phyloP scores from a whole-genome alignment of 768 basidiomycete species.

The Boletus rubroflammeus region DNA sequence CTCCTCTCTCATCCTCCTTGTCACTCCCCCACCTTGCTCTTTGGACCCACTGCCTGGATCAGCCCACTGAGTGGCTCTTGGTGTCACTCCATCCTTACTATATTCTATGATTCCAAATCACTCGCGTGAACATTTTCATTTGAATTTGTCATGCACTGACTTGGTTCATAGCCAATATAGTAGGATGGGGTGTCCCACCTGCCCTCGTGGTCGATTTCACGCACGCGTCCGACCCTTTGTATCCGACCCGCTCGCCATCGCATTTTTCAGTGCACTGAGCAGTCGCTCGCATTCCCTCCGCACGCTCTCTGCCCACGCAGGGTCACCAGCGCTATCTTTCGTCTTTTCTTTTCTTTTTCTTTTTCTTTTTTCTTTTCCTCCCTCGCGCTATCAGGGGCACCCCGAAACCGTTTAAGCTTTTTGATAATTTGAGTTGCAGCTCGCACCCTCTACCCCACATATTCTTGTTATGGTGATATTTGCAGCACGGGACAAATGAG shows the following conservation, averaged over 20 bases:
- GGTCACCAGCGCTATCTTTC: neutral
- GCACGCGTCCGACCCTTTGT: neutral
- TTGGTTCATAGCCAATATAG: conserved; percentile 64
- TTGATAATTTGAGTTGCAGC: conserved; percentile 22
- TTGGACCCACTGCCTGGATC: conserved; percentile 12
- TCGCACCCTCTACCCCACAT: conserved; percentile 17
- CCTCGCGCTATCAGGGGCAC: neutral
- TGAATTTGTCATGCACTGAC: conserved; percentile 32
- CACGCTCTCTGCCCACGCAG: too few relatives aligned
- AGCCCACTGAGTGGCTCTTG: conserved; percentile 19
- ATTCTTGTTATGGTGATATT: conserved; percentile 7
- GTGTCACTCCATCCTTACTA: conserved; percentile 31
- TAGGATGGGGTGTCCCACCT: conserved; percentile 40
- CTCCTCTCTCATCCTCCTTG: neutral
- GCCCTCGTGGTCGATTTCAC: conserved; percentile 10
- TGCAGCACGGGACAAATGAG: neutral
- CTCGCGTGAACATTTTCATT: conserved; percentile 29
- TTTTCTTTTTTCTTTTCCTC: neutral
- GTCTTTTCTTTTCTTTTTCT: neutral
- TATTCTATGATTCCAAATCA: conserved; percentile 41
- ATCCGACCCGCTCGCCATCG: neutral
- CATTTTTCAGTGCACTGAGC: neutral
- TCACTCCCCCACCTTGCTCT: neutral
- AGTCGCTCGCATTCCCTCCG: neutral
- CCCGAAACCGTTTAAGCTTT: conserved; percentile 21